Conservation (phyloP, 768 basidiomycete species). For the Tubosaeta sp. region DNA sequence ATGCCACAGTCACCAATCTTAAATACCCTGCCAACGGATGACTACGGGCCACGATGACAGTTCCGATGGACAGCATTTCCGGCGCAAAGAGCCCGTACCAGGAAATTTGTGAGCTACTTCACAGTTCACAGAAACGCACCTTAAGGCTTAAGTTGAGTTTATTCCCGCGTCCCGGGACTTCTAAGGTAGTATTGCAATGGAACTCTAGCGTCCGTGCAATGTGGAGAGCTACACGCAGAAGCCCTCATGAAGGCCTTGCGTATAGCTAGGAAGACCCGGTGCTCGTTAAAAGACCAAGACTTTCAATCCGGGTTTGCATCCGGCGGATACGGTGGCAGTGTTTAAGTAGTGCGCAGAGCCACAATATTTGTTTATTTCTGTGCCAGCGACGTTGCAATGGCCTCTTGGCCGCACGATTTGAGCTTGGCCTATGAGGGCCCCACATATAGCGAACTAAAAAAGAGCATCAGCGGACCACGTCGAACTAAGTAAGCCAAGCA, state of each 20-base stretch:
- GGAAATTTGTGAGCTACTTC: neutral
- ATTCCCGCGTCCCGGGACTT: too few relatives aligned
- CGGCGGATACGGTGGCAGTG: neutral
- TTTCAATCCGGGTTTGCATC: neutral
- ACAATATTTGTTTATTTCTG: too few relatives aligned
- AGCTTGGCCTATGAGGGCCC: neutral
- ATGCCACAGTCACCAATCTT: neutral
- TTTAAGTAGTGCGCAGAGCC: too few relatives aligned
- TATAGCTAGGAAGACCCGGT: too few relatives aligned
- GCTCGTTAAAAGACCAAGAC: neutral
- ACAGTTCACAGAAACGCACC: neutral
- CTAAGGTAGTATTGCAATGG: too few relatives aligned
- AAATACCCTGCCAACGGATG: slow-evolving; percentile 5
- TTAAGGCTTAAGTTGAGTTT: too few relatives aligned
- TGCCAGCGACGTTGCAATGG: too few relatives aligned
- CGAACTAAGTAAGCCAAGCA: too few relatives aligned
- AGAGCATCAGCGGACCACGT: too few relatives aligned
- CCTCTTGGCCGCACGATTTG: neutral
- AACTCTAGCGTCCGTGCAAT: too few relatives aligned
- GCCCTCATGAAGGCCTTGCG: too few relatives aligned
- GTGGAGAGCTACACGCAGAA: too few relatives aligned
- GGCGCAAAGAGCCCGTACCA: slow-evolving; percentile 2
- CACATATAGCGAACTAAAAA: neutral
- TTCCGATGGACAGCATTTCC: neutral
- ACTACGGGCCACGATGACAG: neutral